Evolutionary conservation across 2,329 filamentous ascomycete species (phyloP).

Genomic region (Metarhizium robertsii): DNA sequence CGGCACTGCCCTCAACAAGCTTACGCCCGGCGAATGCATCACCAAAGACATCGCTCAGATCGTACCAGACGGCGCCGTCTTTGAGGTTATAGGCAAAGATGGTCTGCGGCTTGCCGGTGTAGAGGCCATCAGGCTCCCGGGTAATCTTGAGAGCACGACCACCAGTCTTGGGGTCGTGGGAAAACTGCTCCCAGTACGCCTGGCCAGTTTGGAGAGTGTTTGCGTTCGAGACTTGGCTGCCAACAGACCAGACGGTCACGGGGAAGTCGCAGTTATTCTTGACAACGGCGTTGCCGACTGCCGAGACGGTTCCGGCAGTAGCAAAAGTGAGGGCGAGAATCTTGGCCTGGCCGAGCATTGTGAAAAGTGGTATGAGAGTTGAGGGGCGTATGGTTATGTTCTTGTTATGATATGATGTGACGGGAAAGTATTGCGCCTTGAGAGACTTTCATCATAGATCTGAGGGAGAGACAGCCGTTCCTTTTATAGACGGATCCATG

Average conservation of each 20-base stretch:
- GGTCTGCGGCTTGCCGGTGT: conserved; percentile 29
- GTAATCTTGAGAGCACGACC: conserved; percentile 31
- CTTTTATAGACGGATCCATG: too few species aligned
- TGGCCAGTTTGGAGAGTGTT: conserved; percentile 18
- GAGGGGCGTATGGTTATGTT: neutral
- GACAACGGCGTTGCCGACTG: conserved; percentile 24
- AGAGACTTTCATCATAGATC: too few species aligned
- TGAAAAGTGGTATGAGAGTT: neutral
- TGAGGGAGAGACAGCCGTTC: too few species aligned
- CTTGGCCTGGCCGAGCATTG: conserved; percentile 10
- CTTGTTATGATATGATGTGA: too few species aligned
- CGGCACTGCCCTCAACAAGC: conserved; percentile 19
- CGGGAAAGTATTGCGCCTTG: too few species aligned
- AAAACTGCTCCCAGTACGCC: conserved; percentile 23
- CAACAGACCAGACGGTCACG: conserved; percentile 31
- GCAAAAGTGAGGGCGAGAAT: conserved; percentile 5
- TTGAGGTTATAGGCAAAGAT: conserved; percentile 30
- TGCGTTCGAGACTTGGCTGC: conserved; percentile 16
- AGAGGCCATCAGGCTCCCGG: conserved; percentile 23
- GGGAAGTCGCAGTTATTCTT: conserved; percentile 25
- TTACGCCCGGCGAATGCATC: conserved; percentile 25
- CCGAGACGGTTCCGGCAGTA: conserved; percentile 6
- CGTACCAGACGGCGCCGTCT: conserved; percentile 26
- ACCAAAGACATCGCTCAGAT: conserved; percentile 31
- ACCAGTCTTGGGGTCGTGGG: conserved; percentile 25